Conservation (phyloP, 805 yeast genomes). For the Candida coquimbonensis region DNA sequence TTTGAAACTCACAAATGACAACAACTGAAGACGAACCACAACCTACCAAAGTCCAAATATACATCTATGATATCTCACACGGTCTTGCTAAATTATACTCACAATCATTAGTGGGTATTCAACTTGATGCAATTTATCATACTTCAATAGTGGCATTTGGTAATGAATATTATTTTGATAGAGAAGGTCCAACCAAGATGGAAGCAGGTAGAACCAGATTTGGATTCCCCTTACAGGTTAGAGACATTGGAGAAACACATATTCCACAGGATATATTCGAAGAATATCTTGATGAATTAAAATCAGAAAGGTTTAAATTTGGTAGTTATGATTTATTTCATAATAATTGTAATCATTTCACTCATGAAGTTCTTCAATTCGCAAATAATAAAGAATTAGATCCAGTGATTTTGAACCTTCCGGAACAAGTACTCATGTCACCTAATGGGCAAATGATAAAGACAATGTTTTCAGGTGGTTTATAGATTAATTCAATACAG, state of each 20-base stretch:
- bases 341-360: conserved; percentile 65
- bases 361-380: conserved; percentile 50
- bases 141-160: conserved; percentile 49
- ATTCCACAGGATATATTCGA: conserved; percentile 44
- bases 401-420: conserved; percentile 42
- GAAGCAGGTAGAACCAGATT: conserved; percentile 51
- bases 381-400: conserved; percentile 52
- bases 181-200: conserved; percentile 40
- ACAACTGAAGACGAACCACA: not conserved
- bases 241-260: conserved; percentile 47
- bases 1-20: not conserved
- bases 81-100: conserved; percentile 52
- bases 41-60: conserved; percentile 11
- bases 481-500: not conserved
- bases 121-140: conserved; percentile 60
- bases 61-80: conserved; percentile 54
- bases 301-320: conserved; percentile 31
- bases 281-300: conserved; percentile 47
- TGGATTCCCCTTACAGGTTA: conserved; percentile 47
- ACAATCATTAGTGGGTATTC: conserved; percentile 43
- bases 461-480: conserved; percentile 25
- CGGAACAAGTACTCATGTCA: conserved; percentile 42
- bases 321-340: conserved; percentile 48
- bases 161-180: conserved; percentile 53
- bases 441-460: conserved; percentile 45